These are phyloP conservation scores for Backusella psychrophila DNA, from an alignment of 192 early-diverging fungal genomes.

Conservation along the genomic window DNA sequence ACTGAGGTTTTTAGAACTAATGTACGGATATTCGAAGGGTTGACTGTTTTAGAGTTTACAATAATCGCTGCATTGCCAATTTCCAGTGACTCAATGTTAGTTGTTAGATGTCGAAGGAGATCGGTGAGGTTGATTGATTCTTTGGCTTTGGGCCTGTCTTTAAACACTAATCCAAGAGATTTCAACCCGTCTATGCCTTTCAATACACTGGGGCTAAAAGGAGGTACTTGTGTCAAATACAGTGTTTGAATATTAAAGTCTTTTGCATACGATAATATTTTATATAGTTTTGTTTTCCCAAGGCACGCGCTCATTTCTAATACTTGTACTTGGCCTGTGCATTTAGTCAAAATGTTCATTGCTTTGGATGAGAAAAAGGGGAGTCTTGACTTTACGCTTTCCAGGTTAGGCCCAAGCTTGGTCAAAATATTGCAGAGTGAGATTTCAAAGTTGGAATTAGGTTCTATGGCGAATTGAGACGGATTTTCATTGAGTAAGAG, in stretches of 20 bases:
- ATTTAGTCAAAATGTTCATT: not conserved
- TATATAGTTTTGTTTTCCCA: not conserved
- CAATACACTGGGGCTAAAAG: not conserved
- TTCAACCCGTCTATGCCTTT: not conserved
- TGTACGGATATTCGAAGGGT: not conserved
- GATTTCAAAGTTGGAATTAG: not conserved
- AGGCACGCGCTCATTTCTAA: not conserved
- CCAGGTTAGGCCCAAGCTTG: not conserved
- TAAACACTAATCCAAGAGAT: not conserved
- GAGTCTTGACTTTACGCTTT: not conserved
- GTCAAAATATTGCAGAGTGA: not conserved
- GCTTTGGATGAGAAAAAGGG: not conserved
- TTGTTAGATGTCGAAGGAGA: not conserved
- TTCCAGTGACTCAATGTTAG: not conserved
- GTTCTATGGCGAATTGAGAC: not conserved
- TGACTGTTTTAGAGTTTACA: not conserved
- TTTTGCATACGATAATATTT: not conserved
- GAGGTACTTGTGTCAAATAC: not conserved
- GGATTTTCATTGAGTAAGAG: not conserved
- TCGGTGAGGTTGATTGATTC: not conserved
- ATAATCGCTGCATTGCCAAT: not conserved
- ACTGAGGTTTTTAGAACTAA: not conserved
- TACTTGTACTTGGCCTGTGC: not conserved
- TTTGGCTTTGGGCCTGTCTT: not conserved
- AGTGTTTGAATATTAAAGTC: not conserved